phyloP scores from a whole-genome alignment of 495 filamentous ascomycete species.

The Aspergillus hancockii region DNA sequence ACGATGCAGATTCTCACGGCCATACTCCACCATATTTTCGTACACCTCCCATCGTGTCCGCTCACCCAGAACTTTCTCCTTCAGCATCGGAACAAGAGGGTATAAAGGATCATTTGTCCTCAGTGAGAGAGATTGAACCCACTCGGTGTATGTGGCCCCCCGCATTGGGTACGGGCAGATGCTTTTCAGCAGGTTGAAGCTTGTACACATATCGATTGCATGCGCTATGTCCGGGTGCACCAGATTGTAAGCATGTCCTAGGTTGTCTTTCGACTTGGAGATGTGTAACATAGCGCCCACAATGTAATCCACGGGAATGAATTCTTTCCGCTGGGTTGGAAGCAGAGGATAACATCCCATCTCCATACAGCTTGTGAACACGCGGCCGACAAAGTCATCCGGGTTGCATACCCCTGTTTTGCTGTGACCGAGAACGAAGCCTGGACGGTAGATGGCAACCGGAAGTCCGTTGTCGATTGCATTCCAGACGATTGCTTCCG shows the following conservation, averaged over 20 bases:
- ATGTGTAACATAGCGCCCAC: slow-evolving; percentile 2
- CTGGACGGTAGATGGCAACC: slow-evolving; percentile 4
- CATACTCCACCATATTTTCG: too few relatives aligned
- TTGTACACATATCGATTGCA: too few relatives aligned
- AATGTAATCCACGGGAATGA: slow-evolving; percentile 4
- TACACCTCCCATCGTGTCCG: too few relatives aligned
- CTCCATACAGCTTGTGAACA: slow-evolving; percentile 2
- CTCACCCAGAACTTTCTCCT: too few relatives aligned
- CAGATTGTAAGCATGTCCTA: slow-evolving; percentile 2
- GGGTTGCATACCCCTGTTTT: not conserved
- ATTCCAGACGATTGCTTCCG: slow-evolving; percentile 8
- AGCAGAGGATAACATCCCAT: slow-evolving; percentile 6
- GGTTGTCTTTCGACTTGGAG: not conserved
- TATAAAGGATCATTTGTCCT: too few relatives aligned
- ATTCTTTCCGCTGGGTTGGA: not conserved
- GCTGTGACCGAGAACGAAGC: slow-evolving; percentile 9
- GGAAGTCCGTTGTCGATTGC: slow-evolving; percentile 6
- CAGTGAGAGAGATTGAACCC: too few relatives aligned
- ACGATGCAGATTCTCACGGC: too few relatives aligned
- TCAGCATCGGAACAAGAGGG: too few relatives aligned
- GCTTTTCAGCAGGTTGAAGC: too few relatives aligned
- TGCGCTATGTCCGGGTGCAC: slow-evolving; percentile 2
- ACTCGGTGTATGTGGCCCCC: too few relatives aligned
- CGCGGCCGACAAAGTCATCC: not conserved
- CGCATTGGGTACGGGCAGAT: too few relatives aligned